These are phyloP conservation scores for Salix arbutifolia DNA, from an alignment of 345 rosid species.

Conservation along the genomic window DNA sequence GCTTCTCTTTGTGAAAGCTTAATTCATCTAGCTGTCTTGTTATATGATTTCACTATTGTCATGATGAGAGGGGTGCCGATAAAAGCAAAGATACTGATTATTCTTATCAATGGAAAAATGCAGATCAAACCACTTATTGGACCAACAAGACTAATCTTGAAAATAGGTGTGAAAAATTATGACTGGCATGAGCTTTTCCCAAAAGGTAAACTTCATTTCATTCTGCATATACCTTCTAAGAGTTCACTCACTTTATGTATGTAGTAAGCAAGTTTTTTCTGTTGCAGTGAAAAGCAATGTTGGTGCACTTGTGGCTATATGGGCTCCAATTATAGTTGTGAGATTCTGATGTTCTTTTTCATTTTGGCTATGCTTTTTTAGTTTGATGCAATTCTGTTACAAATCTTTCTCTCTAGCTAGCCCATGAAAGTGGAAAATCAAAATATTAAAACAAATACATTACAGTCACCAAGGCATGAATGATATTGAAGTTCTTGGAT, in stretches of 20 bases:
- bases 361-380: background rate
- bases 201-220: constrained; percentile 41
- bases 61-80: background rate
- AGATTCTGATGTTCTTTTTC: constrained; percentile 29
- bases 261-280: constrained; percentile 19
- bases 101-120: constrained; percentile 20
- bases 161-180: constrained; percentile 58
- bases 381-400: background rate
- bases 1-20: background rate
- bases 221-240: constrained; percentile 2
- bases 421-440: no score
- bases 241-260: constrained; percentile 9
- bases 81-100: background rate
- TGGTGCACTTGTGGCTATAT: constrained; percentile 86
- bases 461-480: no score
- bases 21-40: background rate
- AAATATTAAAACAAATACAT: no score
- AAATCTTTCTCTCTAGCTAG: background rate
- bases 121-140: constrained; percentile 85
- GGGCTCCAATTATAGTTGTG: constrained; percentile 92
- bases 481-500: background rate
- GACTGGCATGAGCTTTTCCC: constrained; percentile 94
- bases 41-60: background rate
- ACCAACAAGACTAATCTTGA: constrained; percentile 78
- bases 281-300: constrained; percentile 73